Percentiles rank a stretch among this genome's conserved stretches.
Conservation (phyloP, 768 basidiomycete species). For the Kwoniella sp. region DNA sequence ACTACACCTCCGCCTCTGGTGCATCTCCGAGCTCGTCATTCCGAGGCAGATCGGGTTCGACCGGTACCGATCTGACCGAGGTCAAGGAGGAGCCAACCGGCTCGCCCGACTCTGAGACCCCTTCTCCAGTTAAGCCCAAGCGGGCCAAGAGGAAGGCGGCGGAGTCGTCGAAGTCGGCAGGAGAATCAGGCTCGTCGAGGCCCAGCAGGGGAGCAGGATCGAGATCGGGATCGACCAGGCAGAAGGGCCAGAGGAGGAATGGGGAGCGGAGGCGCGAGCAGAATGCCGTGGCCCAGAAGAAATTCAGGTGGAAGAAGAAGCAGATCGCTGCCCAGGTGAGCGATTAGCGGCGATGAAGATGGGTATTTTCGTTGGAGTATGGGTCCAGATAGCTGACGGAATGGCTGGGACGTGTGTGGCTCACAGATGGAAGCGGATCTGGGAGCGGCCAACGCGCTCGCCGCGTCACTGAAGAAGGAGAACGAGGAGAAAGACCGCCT, state of each 20-base stretch:
- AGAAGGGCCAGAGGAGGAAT: slow-evolving; percentile 8
- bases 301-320: slow-evolving; percentile 32
- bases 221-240: background rate
- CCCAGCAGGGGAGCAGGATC: background rate
- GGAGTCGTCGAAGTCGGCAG: background rate
- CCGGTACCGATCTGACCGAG: background rate
- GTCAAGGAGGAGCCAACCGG: slow-evolving; percentile 2
- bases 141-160: background rate
- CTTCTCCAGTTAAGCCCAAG: background rate
- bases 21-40: background rate
- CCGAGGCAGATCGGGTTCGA: slow-evolving; percentile 1
- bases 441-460: slow-evolving; percentile 3
- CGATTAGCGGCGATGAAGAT: too few species aligned
- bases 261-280: slow-evolving; percentile 25
- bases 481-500: slow-evolving; percentile 14
- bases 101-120: background rate
- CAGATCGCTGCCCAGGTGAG: slow-evolving; percentile 23
- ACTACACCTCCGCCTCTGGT: background rate
- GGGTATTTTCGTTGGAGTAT: background rate
- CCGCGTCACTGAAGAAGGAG: slow-evolving; percentile 7
- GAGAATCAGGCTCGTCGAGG: background rate
- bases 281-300: slow-evolving; percentile 33
- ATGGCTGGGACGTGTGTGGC: background rate
- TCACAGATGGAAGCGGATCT: slow-evolving; percentile 26
- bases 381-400: background rate